Conservation (phyloP, 495 filamentous ascomycete genomes). For the Penicillium antarcticum region DNA sequence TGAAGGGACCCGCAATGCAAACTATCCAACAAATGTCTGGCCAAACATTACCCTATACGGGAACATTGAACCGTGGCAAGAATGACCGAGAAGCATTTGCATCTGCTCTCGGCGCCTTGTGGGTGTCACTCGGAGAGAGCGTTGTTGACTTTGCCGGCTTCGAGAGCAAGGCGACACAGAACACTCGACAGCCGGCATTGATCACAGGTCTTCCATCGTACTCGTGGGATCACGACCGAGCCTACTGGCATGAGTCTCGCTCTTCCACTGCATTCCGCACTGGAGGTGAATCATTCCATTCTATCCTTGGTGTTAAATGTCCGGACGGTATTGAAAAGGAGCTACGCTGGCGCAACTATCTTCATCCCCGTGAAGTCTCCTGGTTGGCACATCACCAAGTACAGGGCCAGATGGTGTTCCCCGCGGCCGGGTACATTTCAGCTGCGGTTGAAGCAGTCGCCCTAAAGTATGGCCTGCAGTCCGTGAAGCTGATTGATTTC, state of each 20-base stretch:
- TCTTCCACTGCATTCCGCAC: slow-evolving; percentile 17
- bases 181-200: background rate
- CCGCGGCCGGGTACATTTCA: slow-evolving; percentile 56
- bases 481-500: slow-evolving; percentile 30
- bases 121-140: slow-evolving; percentile 36
- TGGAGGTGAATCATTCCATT: slow-evolving; percentile 15
- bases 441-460: slow-evolving; percentile 53
- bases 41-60: slow-evolving; percentile 32
- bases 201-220: slow-evolving; percentile 47
- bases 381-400: slow-evolving; percentile 43
- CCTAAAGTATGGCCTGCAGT: slow-evolving; percentile 10
- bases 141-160: slow-evolving; percentile 13
- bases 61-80: slow-evolving; percentile 32
- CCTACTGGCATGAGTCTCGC: slow-evolving; percentile 51
- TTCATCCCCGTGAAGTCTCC: slow-evolving; percentile 30
- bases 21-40: slow-evolving; percentile 29
- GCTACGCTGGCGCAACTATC: slow-evolving; percentile 34
- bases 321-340: slow-evolving; percentile 18
- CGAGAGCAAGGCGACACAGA: background rate
- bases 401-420: slow-evolving; percentile 49
- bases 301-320: slow-evolving; percentile 27
- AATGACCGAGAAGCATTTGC: slow-evolving; percentile 41
- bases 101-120: slow-evolving; percentile 47
- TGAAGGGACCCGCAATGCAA: slow-evolving; percentile 45
- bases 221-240: slow-evolving; percentile 45